These are phyloP conservation scores for Syzygium jambos DNA, from an alignment of 345 rosid genomes.

Conservation along the genomic window DNA sequence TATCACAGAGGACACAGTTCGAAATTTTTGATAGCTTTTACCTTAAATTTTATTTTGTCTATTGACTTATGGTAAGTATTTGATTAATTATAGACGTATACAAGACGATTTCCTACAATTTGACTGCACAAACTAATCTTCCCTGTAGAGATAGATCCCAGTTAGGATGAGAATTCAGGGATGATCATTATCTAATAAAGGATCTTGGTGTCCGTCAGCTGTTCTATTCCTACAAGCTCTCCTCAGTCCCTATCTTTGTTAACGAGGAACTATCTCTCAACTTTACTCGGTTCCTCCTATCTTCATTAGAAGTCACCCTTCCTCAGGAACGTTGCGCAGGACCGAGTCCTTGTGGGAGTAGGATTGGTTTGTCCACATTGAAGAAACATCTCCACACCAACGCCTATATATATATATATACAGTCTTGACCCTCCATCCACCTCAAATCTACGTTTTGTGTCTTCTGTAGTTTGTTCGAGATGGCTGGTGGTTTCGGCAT, in stretches of 20 bases:
- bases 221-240: background rate
- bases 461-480: background rate
- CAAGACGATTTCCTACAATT: background rate
- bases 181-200: background rate
- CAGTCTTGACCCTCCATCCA: background rate
- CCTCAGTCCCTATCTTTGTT: background rate
- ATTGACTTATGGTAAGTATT: background rate
- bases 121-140: background rate
- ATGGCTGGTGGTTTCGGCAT: background rate
- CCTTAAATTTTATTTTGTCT: fast-evolving
- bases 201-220: background rate
- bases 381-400: background rate
- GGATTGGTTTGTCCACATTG: background rate
- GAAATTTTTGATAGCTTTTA: no score
- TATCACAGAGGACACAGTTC: fast-evolving
- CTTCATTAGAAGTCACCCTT: background rate
- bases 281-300: background rate
- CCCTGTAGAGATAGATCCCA: background rate
- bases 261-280: no score
- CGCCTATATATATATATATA: background rate
- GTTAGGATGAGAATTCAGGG: background rate
- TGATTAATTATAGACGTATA: background rate
- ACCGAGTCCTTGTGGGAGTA: background rate
- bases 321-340: background rate
- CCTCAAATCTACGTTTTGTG: background rate